Percentiles rank a stretch among this genome's conserved stretches.
Conservation (phyloP, 768 basidiomycete genomes). For the Macrolepiota dolichaula region DNA sequence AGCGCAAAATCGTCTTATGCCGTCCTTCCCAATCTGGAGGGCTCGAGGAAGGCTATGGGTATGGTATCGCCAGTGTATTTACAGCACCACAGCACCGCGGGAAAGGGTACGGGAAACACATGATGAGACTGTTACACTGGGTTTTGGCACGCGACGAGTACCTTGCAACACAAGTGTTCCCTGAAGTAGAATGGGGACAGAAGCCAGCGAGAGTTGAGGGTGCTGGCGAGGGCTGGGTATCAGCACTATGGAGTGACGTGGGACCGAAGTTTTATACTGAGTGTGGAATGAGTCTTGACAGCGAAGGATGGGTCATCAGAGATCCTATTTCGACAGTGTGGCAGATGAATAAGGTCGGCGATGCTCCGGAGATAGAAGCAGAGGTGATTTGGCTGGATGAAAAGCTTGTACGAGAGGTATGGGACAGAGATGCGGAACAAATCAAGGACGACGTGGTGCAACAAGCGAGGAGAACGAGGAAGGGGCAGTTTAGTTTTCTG, state of each 20-base stretch:
- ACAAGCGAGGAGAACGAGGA: slow-evolving; percentile 3
- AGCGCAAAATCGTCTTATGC: slow-evolving; percentile 28
- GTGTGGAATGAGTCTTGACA: slow-evolving; percentile 17
- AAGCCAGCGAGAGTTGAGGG: slow-evolving; percentile 17
- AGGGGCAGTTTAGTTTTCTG: slow-evolving; percentile 19
- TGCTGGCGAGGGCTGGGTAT: slow-evolving; percentile 19
- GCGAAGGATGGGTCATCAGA: slow-evolving; percentile 37
- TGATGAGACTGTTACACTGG: slow-evolving; percentile 63
- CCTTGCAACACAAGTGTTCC: slow-evolving; percentile 17
- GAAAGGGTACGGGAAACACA: slow-evolving; percentile 56
- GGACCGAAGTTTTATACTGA: slow-evolving; percentile 20
- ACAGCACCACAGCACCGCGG: slow-evolving; percentile 46
- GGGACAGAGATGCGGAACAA: slow-evolving; percentile 33
- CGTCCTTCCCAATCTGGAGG: slow-evolving; percentile 7
- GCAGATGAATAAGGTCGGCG: slow-evolving; percentile 19
- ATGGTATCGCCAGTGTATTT: slow-evolving; percentile 56
- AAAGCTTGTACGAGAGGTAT: slow-evolving; percentile 27
- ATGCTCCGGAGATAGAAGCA: not conserved
- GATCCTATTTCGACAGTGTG: slow-evolving; percentile 34
- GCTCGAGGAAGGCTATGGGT: slow-evolving; percentile 35
- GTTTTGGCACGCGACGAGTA: slow-evolving; percentile 21
- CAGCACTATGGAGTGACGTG: slow-evolving; percentile 27
- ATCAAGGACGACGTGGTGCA: slow-evolving; percentile 31
- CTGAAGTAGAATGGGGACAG: slow-evolving; percentile 21
- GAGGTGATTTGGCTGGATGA: slow-evolving; percentile 27